Evolutionary conservation across 192 early-diverging fungal species (phyloP).

Genomic region (Podila clonocystis): DNA sequence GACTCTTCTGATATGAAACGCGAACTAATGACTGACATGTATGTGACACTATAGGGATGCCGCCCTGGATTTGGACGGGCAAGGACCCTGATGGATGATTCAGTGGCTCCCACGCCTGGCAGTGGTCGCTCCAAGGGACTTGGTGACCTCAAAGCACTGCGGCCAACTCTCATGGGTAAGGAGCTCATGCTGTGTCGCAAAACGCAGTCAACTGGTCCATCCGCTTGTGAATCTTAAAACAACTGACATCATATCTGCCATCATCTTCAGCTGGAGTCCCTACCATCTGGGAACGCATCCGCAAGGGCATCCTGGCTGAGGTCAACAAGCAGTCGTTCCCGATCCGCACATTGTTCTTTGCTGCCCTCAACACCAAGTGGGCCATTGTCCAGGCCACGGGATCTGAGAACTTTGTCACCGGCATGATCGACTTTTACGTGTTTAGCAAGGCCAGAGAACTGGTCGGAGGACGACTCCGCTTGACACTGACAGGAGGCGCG

Average conservation of each 20-base stretch:
- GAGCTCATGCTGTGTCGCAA: not conserved
- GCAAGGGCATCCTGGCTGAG: constrained; percentile 72
- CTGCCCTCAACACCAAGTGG: constrained; percentile 65
- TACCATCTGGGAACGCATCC: constrained; percentile 81
- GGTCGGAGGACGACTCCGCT: constrained; percentile 72
- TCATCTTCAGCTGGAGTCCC: constrained; percentile 67
- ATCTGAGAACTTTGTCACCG: constrained; percentile 58
- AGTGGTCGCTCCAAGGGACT: constrained; percentile 64
- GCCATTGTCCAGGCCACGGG: constrained; percentile 51
- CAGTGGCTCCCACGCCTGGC: constrained; percentile 45
- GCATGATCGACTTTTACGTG: constrained; percentile 63
- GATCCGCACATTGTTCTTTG: constrained; percentile 65
- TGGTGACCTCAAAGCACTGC: constrained; percentile 74
- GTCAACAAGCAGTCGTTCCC: constrained; percentile 55
- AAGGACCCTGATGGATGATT: constrained; percentile 74
- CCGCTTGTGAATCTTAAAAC: not conserved
- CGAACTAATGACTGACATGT: not conserved
- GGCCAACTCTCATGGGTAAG: constrained; percentile 72
- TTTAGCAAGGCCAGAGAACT: constrained; percentile 73
- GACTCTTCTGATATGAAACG: not conserved
- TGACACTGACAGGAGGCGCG: constrained; percentile 76
- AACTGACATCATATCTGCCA: not conserved
- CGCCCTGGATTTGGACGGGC: constrained; percentile 72
- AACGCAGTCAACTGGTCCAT: too few species aligned
- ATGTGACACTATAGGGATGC: constrained; percentile 37